Evolutionary conservation across 75 land plant species (phyloP).

Genomic region (Azolla pinnata): DNA sequence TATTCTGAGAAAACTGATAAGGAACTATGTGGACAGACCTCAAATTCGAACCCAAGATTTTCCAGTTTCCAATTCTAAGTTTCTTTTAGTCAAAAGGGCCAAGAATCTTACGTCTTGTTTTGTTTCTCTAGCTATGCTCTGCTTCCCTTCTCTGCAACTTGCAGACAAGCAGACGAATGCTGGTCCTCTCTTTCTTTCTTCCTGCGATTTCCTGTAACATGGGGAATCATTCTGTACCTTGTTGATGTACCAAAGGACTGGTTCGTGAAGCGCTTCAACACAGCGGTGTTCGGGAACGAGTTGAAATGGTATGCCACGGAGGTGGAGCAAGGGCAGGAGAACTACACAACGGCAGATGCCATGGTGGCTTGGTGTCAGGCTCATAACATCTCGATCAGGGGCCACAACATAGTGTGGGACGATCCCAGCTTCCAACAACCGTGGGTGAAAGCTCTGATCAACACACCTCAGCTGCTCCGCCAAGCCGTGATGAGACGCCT

Average conservation of each 20-base stretch:
- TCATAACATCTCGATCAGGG: conserved; percentile 40
- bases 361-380: conserved; percentile 51
- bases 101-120: no score
- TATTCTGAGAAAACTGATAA: no score
- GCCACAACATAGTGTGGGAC: conserved; percentile 91
- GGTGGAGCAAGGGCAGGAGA: conserved; percentile 40
- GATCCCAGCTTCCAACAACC: conserved; percentile 48
- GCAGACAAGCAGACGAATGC: no score
- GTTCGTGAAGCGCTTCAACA: conserved; percentile 70
- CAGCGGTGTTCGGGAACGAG: conserved; percentile 82
- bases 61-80: no score
- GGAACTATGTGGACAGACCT: no score
- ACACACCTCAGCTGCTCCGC: conserved; percentile 13
- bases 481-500: conserved; percentile 46
- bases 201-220: no score
- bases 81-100: no score
- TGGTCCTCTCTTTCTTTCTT: no score
- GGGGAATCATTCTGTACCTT: background rate
- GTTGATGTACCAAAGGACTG: conserved; percentile 30
- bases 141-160: no score
- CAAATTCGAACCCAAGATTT: no score
- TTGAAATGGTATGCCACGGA: conserved; percentile 83
- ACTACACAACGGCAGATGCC: conserved; percentile 52
- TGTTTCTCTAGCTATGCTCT: no score
- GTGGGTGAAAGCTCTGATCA: conserved; percentile 20